Base-by-base conservation (phyloP, 805 yeast species). In the Candida xyloterini region DNA sequence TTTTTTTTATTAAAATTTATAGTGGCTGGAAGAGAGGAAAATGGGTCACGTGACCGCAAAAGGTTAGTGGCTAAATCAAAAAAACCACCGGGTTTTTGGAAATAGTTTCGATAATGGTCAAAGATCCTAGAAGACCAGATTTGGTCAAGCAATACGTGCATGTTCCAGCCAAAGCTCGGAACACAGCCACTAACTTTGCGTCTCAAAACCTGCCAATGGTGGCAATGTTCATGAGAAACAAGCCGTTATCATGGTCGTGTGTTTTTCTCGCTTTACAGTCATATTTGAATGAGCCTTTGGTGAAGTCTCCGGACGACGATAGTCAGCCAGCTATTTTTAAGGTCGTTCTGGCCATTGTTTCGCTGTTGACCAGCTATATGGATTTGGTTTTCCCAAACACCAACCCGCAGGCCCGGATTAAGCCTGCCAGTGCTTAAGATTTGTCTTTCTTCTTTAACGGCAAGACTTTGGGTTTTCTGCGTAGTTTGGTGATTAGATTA, bases 201-300 rank as follows among this genome's bases (percentile, higher is more conserved):
- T 59, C 78, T 6, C 78, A 74, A 51, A 69, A 78, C 32, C 60
- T 77, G 44, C 82, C 82, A 29, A 73, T 77, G 79, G 79, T 77
- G 2, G 81, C 81, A 32, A 77, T 77, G 82, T 76, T 77, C 55
- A 62, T 77, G 71, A 64, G 70, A 51, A 75, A 76, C 57, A 77
- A 73, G 53, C 60, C 76, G 46, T 57, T 77, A 50, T 66, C 80
- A 10, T 77, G 81, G 81, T 64, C 79, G 3, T 58, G 78, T 16
- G 52, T 74, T 18, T 74, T 77, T 52, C 57, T 77, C 46, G 71
- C 79, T 5, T 52, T 76, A 15, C 82, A 77, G 58, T 40, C 73
- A 1, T 76, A 59, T 48, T 63, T 77, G 53, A 71, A 62, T 35
- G 64, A 60, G 35, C 68, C 68, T 13, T 40, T 48, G 11, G 53